These are phyloP conservation scores for Myrica gale DNA, from an alignment of 306 rosid species.

Conservation along the genomic window DNA sequence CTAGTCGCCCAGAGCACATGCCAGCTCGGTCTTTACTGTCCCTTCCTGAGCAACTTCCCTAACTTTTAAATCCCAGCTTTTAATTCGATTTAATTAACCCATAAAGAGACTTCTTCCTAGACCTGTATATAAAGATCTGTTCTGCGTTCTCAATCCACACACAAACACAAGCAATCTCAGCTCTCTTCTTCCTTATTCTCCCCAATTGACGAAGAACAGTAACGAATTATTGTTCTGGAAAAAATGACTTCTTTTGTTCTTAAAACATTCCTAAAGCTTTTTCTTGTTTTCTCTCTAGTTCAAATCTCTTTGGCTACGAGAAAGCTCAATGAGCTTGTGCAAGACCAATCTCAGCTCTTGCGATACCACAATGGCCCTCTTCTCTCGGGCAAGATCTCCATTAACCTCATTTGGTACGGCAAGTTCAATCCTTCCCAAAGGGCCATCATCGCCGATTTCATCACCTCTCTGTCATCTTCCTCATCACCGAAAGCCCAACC, in stretches of 20 bases:
- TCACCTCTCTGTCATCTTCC: slow-evolving; percentile 50
- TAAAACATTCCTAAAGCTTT: slow-evolving; percentile 10
- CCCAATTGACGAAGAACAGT: background rate
- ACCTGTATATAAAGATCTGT: slow-evolving; percentile 36
- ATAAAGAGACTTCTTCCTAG: background rate
- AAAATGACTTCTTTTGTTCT: slow-evolving; percentile 22
- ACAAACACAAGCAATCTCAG: slow-evolving; percentile 4
- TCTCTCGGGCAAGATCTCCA: slow-evolving; percentile 68
- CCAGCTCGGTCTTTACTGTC: slow-evolving; percentile 23
- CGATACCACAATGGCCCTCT: slow-evolving; percentile 87
- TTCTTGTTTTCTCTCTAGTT: slow-evolving; percentile 29
- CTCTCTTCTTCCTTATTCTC: background rate
- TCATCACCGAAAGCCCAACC: slow-evolving; percentile 33
- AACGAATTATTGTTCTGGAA: too few species aligned
- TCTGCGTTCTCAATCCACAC: background rate
- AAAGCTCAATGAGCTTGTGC: slow-evolving; percentile 43
- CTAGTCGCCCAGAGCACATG: slow-evolving; percentile 13
- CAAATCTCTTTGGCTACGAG: slow-evolving; percentile 52
- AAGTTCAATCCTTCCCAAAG: slow-evolving; percentile 69
- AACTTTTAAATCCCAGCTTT: background rate
- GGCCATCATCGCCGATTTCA: slow-evolving; percentile 67
- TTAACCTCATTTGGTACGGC: slow-evolving; percentile 84
- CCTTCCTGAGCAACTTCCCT: slow-evolving; percentile 31
- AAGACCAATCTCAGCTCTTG: slow-evolving; percentile 54
- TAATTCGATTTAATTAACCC: background rate